Evolutionary conservation across 2,329 filamentous ascomycete species (phyloP), one percentile per base, ranked within the genome.

Genomic region (Calcarisporium arbuscula): DNA sequence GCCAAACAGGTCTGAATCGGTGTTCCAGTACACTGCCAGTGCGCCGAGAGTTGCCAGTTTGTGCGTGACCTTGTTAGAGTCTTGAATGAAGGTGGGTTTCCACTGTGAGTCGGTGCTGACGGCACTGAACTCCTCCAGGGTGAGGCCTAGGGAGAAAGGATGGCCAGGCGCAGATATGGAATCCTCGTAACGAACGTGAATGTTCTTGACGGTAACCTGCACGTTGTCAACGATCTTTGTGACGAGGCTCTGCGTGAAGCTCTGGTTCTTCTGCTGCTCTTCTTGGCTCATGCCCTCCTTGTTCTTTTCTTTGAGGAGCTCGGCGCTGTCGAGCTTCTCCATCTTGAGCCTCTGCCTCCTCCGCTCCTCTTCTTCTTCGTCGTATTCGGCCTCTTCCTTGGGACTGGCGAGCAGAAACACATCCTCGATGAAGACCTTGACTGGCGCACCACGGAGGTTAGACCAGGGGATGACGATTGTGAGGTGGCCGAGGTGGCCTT

Each of bases 141-240:
- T 98, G 40, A 98, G 57, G 31, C 94, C 92, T 6, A 94, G 74
- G 5, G 92, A 87, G 51, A 98, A 98, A 0, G 94, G 90, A 57
- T 98, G 92, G 1, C 88, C 89, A 0, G 90, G 89, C 8, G 89
- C 85, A 15, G 92, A 94, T 50, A 98, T 87, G 11, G 90, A 89
- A 62, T 99, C 92, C 62, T 99, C 92, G 61, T 98, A 99, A 49
- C 92, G 85, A 44, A 98, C 77, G 58, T 99, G 92, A 40, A 99
- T 95, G 57, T 96, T 98, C 70, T 95, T 96, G 60, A 99, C 81
- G 17, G 85, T 92, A 49, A 98, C 86, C 60, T 99, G 92, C 26
- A 99, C 71, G 53, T 99, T 99, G 70, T 98, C 92, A 54, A 96
- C 87, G 53, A 99, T 94, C 49, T 95, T 95, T 23, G 90, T 95